A percentile compares a stretch with the other conserved stretches of the same genome.
Evolutionary conservation across 2,329 filamentous ascomycete species (phyloP).

Genomic region (Fusarium domesticum): DNA sequence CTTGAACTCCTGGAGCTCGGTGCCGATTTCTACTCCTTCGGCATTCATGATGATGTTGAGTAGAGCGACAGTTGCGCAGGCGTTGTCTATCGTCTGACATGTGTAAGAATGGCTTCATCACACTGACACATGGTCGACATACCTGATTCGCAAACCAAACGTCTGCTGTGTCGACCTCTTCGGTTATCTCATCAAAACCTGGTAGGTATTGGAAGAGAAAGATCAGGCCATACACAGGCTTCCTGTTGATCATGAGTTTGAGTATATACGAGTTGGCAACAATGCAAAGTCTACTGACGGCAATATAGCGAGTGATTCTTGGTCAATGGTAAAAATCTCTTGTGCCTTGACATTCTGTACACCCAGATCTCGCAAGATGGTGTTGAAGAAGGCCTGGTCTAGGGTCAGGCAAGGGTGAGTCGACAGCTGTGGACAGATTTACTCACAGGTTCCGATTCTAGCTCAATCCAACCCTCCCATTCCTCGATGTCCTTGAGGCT

Average conservation of each 20-base stretch:
- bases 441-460: constrained; percentile 84
- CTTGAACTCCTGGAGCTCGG: constrained; percentile 70
- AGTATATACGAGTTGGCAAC: background rate
- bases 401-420: constrained; percentile 2
- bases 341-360: constrained; percentile 69
- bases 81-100: constrained; percentile 69
- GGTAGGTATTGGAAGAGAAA: constrained; percentile 76
- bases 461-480: constrained; percentile 75
- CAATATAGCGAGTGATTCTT: constrained; percentile 58
- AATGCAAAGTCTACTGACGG: constrained; percentile 48
- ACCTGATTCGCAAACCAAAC: constrained; percentile 97
- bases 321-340: constrained; percentile 73
- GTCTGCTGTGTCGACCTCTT: constrained; percentile 52
- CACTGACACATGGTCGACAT: background rate
- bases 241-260: constrained; percentile 42
- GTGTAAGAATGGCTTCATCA: constrained; percentile 8
- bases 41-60: constrained; percentile 93
- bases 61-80: constrained; percentile 88
- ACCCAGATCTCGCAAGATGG: constrained; percentile 76
- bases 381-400: constrained; percentile 74
- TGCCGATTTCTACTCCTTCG: constrained; percentile 62
- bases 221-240: constrained; percentile 80
- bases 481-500: constrained; percentile 51
- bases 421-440: background rate
- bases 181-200: constrained; percentile 49